Base-by-base conservation (phyloP, 768 basidiomycete species). In the Hydnum rufescens region DNA sequence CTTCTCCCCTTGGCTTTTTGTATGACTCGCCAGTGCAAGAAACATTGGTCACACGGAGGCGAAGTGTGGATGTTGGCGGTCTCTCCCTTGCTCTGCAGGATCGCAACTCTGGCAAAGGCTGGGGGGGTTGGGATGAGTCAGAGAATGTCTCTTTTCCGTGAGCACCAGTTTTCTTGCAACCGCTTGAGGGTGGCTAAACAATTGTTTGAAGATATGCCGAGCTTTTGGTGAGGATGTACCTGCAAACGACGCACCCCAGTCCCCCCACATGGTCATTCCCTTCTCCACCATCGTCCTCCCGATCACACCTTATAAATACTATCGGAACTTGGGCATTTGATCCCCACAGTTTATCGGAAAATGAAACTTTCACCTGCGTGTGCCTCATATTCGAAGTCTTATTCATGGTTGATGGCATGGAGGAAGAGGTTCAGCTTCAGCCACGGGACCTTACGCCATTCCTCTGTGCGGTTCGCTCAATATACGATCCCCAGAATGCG, bases 31-130 rank as follows among this genome's bases (percentile, higher is more conserved):
- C 34, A 39, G 34, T 39, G 19, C 34, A 39, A 39, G n/a, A n/a
- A n/a, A n/a, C n/a, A n/a, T n/a, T n/a, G 8, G 34, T 26, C 49
- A 50, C 31, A 16, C 49, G 49, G 28, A 29, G 89, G 51, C 70
- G 84, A 46, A 89, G 84, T 62, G 87, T 90, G 53, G 90, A 96
- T 65, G 74, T 86, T 42, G 90, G 90, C 8, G 90, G 89, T 30
- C 73, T 96, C 54, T 77, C 80, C 53, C 78, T 88, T 48, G 87
- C 88, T 0, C 74, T 83, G 46, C 58, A 61, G 44, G 32, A 51
- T 51, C 26, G 56, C 51, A 75, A 74, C 42, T 68, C 44, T 25
- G 80, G 84, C 26, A 74, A 76, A 60, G 82, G 82, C 32, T 82
- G 84, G 81, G 72, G 77, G 36, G 70, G 75, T 42, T 69, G 74